Conservation (phyloP, 805 yeast species). For the Saturnispora dispora region DNA sequence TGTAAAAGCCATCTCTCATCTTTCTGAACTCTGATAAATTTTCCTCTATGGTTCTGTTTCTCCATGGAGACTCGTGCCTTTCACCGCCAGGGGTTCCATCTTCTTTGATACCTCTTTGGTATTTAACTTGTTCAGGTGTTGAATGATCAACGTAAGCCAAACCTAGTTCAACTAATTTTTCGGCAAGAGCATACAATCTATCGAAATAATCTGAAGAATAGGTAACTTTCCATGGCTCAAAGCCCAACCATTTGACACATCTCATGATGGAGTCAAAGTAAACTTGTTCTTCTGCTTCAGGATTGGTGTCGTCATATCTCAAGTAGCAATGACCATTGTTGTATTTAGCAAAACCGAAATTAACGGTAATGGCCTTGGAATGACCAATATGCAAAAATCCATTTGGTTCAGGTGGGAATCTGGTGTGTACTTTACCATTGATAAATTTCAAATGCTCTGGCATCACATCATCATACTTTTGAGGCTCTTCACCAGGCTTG, state of each 20-base stretch:
- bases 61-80: constrained; percentile 73
- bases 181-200: constrained; percentile 80
- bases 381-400: constrained; percentile 97
- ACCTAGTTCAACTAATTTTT: constrained; percentile 57
- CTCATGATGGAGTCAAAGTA: constrained; percentile 77
- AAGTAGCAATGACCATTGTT: constrained; percentile 83
- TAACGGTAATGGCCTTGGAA: constrained; percentile 94
- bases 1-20: constrained; percentile 85
- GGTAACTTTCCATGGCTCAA: constrained; percentile 86
- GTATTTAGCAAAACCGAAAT: constrained; percentile 92
- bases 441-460: constrained; percentile 70
- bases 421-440: constrained; percentile 75
- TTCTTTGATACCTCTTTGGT: constrained; percentile 80
- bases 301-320: constrained; percentile 96
- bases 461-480: constrained; percentile 78
- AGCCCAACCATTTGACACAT: constrained; percentile 92
- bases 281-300: constrained; percentile 95
- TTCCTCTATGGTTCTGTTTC: constrained; percentile 62
- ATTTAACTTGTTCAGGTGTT: constrained; percentile 82
- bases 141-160: constrained; percentile 91
- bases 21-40: constrained; percentile 73
- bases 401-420: constrained; percentile 99
- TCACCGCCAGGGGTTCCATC: constrained; percentile 95
- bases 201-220: constrained; percentile 96
- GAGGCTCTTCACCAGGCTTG: constrained; percentile 92